These are phyloP conservation scores for Nemophila menziesii DNA, from an alignment of 257 asterid genomes.

Conservation along the genomic window DNA sequence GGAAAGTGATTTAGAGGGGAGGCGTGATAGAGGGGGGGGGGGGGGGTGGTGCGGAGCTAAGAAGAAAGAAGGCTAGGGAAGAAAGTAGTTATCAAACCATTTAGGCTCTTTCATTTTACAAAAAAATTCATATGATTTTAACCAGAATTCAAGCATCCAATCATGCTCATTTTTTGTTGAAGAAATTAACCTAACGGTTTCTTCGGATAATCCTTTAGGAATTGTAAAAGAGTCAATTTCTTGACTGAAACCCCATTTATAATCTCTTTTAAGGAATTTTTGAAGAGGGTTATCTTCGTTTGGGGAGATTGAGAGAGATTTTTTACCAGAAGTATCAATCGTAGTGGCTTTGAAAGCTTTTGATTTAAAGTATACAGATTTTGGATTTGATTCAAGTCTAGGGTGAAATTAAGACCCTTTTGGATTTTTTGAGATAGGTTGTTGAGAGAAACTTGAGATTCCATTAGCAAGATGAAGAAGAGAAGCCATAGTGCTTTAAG, in stretches of 20 bases:
- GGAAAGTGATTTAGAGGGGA: no score
- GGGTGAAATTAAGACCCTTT: slow-evolving; percentile 22
- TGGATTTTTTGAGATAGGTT: slow-evolving; percentile 28
- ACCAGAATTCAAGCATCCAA: slow-evolving; percentile 84
- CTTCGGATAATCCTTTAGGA: slow-evolving; percentile 79
- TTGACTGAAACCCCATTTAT: slow-evolving; percentile 77
- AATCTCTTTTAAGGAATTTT: slow-evolving; percentile 64
- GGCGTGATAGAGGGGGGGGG: no score
- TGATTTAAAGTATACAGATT: slow-evolving; percentile 29
- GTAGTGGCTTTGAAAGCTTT: slow-evolving; percentile 47
- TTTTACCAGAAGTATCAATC: no score
- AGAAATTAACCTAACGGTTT: slow-evolving; percentile 73
- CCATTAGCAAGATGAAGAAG: slow-evolving; percentile 67
- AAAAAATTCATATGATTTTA: slow-evolving; percentile 60
- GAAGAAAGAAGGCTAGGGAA: no score
- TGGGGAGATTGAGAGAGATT: slow-evolving; percentile 22
- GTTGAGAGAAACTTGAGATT: slow-evolving; percentile 38
- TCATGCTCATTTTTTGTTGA: slow-evolving; percentile 53
- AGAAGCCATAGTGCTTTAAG: slow-evolving; percentile 73
- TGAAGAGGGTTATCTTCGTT: slow-evolving; percentile 55
- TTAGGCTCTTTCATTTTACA: slow-evolving; percentile 61
- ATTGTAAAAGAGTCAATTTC: slow-evolving; percentile 79
- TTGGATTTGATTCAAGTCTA: slow-evolving; percentile 10
- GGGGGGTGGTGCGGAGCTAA: no score
- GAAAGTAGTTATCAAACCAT: slow-evolving; percentile 95